phyloP scores from a whole-genome alignment of 108 stramenopile species.

The Aurantiochytrium sp. region DNA sequence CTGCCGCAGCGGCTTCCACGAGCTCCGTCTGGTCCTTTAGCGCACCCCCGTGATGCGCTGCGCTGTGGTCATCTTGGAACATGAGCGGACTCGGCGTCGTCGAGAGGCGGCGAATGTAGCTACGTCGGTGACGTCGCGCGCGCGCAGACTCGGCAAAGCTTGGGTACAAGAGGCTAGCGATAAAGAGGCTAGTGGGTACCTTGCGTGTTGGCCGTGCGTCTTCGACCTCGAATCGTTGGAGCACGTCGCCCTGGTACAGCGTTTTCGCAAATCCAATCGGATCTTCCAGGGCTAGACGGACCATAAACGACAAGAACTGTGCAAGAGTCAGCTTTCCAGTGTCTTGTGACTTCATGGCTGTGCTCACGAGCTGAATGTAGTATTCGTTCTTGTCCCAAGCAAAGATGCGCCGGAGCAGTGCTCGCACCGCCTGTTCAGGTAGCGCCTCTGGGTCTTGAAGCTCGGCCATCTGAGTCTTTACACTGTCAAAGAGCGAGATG shows the following conservation, averaged over 20 bases:
- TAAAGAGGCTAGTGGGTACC: not conserved
- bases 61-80: not conserved
- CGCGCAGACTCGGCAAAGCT: not conserved
- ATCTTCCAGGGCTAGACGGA: not conserved
- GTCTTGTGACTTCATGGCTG: not conserved
- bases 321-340: not conserved
- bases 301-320: not conserved
- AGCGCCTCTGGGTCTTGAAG: no score
- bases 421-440: no score
- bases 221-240: not conserved
- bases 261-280: not conserved
- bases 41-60: not conserved
- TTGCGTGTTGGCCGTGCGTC: not conserved
- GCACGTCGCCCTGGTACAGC: not conserved
- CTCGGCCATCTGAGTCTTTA: no score
- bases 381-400: not conserved
- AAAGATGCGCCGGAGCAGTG: not conserved
- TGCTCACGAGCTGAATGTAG: not conserved
- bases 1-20: not conserved
- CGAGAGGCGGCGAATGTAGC: not conserved
- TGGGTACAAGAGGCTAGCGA: not conserved
- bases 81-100: not conserved
- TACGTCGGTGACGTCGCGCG: not conserved
- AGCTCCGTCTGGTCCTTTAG: not conserved
- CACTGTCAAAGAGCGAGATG: not conserved